Evolutionary conservation across 2,329 filamentous ascomycete species (phyloP).

Genomic region (Clarireedia monteithiana): DNA sequence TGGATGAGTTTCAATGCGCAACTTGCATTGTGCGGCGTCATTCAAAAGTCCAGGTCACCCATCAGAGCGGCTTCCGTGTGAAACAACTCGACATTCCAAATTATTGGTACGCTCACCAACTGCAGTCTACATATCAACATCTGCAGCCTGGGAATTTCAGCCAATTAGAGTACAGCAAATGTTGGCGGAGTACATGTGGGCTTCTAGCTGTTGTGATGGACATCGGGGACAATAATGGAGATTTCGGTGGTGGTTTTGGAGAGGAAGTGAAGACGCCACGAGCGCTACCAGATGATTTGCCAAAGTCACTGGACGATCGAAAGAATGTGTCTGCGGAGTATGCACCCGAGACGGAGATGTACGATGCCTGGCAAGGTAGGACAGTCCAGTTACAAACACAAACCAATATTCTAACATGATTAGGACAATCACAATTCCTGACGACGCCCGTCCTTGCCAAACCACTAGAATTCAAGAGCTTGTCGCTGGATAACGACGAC

Average conservation of each 20-base stretch:
- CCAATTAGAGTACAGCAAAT: constrained; percentile 12
- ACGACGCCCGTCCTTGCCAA: constrained; percentile 79
- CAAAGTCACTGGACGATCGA: constrained; percentile 85
- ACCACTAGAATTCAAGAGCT: constrained; percentile 71
- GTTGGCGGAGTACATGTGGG: constrained; percentile 23
- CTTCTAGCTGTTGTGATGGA: constrained; percentile 43
- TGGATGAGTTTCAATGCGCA: constrained; percentile 1
- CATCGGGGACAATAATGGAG: constrained; percentile 43
- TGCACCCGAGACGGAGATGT: constrained; percentile 85
- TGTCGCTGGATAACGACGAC: constrained; percentile 70
- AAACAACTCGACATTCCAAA: not conserved
- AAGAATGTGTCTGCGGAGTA: constrained; percentile 54
- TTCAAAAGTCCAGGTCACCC: constrained; percentile 2
- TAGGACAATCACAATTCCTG: constrained; percentile 92
- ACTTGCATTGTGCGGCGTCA: not conserved
- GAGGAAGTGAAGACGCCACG: constrained; percentile 35
- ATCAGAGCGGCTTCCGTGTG: constrained; percentile 3
- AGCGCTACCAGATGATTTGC: constrained; percentile 72
- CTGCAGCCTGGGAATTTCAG: not conserved
- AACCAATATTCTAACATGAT: constrained; percentile 11
- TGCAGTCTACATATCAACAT: not conserved
- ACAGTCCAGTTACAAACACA: constrained; percentile 10
- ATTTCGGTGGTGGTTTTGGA: constrained; percentile 28
- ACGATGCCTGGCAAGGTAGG: constrained; percentile 95
- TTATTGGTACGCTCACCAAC: not conserved